These are phyloP conservation scores for Sporothrix variecibatus DNA, from an alignment of 2,329 filamentous ascomycete genomes.

Conservation along the genomic window DNA sequence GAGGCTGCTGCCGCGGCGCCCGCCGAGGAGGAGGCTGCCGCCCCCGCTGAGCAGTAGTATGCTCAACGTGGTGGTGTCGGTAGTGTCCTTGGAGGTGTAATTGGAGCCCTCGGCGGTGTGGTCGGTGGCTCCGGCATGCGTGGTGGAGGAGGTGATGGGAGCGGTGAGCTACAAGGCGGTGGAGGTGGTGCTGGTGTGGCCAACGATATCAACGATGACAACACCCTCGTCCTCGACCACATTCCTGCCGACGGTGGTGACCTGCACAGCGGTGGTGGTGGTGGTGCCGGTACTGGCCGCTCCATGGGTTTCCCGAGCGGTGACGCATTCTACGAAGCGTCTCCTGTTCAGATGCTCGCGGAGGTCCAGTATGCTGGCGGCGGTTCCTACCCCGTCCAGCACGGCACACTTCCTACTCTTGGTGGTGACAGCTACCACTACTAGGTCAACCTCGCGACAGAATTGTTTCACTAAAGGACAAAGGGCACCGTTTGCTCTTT, in stretches of 20 bases:
- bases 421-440: neutral
- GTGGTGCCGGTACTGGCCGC: neutral
- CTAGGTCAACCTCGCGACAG: neutral
- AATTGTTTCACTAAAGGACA: neutral
- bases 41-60: slow-evolving; percentile 50
- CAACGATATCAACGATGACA: neutral
- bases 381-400: neutral
- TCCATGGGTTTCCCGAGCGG: neutral
- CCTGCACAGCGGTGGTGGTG: neutral
- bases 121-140: neutral
- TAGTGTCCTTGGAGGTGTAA: neutral
- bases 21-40: slow-evolving; percentile 60
- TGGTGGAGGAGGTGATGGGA: neutral
- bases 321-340: neutral
- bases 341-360: neutral
- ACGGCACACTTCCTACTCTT: neutral
- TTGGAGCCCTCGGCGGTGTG: neutral
- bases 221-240: slow-evolving; percentile 3
- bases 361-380: slow-evolving; percentile 1
- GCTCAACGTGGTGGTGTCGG: slow-evolving; percentile 25
- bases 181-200: neutral
- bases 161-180: neutral
- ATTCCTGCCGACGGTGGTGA: neutral
- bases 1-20: slow-evolving; percentile 37
- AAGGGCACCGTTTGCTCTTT: neutral